Conservation (phyloP, 2,329 filamentous ascomycete genomes). For the Zopfia rhizophila region DNA sequence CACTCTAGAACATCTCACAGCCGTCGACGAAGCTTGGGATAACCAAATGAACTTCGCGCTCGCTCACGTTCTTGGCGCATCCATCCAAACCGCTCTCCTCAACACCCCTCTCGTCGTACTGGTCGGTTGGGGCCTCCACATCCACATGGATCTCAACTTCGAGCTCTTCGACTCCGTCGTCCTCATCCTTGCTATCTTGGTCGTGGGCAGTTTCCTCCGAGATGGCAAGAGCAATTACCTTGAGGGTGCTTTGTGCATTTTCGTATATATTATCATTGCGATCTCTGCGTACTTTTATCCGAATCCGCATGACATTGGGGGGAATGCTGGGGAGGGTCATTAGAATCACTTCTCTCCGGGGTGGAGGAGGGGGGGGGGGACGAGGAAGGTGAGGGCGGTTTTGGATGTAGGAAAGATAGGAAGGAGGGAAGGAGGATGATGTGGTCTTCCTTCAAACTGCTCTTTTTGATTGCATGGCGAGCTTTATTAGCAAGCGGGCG, state of each 20-base stretch:
- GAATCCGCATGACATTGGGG: slow-evolving; percentile 52
- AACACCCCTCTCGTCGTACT: slow-evolving; percentile 86
- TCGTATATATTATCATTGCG: slow-evolving; percentile 72
- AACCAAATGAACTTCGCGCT: slow-evolving; percentile 86
- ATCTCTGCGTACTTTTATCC: slow-evolving; percentile 71
- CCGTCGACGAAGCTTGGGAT: slow-evolving; percentile 85
- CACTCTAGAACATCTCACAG: slow-evolving; percentile 78
- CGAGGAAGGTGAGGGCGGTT: no score
- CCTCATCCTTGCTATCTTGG: slow-evolving; percentile 83
- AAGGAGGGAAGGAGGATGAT: no score
- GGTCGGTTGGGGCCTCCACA: slow-evolving; percentile 80
- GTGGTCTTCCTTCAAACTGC: no score
- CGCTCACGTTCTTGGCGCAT: slow-evolving; percentile 85
- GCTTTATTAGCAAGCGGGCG: no score
- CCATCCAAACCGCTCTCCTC: slow-evolving; percentile 88
- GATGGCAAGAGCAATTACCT: slow-evolving; percentile 93
- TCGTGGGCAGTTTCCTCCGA: slow-evolving; percentile 86
- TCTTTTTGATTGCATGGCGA: no score
- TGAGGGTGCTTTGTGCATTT: slow-evolving; percentile 82
- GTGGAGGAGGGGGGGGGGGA: slow-evolving; percentile 10
- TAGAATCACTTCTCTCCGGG: no score
- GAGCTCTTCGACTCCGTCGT: slow-evolving; percentile 87
- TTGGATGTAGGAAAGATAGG: no score
- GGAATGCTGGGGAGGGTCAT: slow-evolving; percentile 3
- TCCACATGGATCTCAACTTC: slow-evolving; percentile 82